These are phyloP conservation scores for Oligophagozyma castellii DNA, from an alignment of 1,139 yeast genomes.

Conservation along the genomic window DNA sequence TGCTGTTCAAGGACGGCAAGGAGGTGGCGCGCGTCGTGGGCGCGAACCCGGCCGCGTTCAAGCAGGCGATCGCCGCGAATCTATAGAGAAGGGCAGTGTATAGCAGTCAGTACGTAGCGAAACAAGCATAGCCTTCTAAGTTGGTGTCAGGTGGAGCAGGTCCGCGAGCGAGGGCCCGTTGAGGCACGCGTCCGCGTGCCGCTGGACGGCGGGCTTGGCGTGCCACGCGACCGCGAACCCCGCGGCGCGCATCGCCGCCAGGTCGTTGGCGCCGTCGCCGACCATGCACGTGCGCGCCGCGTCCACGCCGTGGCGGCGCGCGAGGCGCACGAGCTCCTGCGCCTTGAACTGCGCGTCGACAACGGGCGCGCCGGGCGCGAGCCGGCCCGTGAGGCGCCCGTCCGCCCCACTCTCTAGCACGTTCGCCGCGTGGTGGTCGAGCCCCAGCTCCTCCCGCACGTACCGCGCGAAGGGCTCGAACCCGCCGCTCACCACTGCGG, in stretches of 20 bases:
- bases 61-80: constrained; percentile 48
- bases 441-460: constrained; percentile 51
- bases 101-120: too few species aligned
- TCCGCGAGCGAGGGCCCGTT: constrained; percentile 61
- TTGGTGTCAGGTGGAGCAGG: too few species aligned
- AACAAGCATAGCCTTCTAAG: too few species aligned
- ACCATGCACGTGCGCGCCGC: constrained; percentile 60
- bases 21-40: constrained; percentile 66
- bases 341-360: constrained; percentile 86
- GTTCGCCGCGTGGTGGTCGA: constrained; percentile 88
- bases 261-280: constrained; percentile 96
- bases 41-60: constrained; percentile 74
- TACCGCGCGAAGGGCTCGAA: constrained; percentile 76
- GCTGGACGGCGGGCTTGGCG: constrained; percentile 87
- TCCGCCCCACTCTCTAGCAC: constrained; percentile 41
- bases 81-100: constrained; percentile 26
- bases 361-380: constrained; percentile 53
- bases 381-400: constrained; percentile 39
- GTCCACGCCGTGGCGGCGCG: constrained; percentile 45
- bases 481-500: constrained; percentile 92
- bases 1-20: constrained; percentile 66
- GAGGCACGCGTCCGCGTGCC: constrained; percentile 65
- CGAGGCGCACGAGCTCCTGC: constrained; percentile 51
- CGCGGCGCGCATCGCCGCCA: constrained; percentile 82
- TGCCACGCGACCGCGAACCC: constrained; percentile 97